A percentile compares a stretch with the other conserved stretches of the same genome.
Evolutionary conservation across 164 flowering plant genomes (phyloP).

Genomic region (Akebia trifoliata): DNA sequence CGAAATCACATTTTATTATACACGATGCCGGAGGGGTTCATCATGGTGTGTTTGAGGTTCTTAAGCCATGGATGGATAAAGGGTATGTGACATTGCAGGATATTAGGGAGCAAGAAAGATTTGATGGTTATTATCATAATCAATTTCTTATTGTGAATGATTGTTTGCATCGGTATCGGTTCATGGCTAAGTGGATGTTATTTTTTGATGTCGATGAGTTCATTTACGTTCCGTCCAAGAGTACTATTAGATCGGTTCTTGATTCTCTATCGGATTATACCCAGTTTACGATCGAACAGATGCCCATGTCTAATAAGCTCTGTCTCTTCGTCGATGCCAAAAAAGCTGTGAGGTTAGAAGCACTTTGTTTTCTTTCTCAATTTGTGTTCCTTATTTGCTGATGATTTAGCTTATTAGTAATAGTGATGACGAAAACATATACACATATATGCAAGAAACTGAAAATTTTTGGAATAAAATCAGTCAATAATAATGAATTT

Average conservation of each 20-base stretch:
- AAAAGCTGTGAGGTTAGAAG: constrained; percentile 54
- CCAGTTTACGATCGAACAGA: constrained; percentile 87
- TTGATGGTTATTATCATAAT: constrained; percentile 93
- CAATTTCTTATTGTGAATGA: constrained; percentile 93
- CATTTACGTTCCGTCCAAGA: constrained; percentile 60
- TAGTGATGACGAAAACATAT: too few species aligned
- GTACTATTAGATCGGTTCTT: constrained; percentile 46
- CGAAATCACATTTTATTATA: constrained; percentile 69
- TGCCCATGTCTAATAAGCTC: constrained; percentile 75
- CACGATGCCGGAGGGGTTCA: constrained; percentile 95
- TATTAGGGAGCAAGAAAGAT: constrained; percentile 71
- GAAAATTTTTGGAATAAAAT: too few species aligned
- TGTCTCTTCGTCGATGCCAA: constrained; percentile 50
- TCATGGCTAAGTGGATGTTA: constrained; percentile 84
- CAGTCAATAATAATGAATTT: too few species aligned
- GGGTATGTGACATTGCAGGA: constrained; percentile 91
- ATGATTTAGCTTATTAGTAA: neutral
- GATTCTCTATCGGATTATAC: constrained; percentile 44
- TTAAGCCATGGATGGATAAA: constrained; percentile 88
- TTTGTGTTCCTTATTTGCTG: neutral
- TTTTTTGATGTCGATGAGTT: constrained; percentile 95
- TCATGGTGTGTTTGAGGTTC: constrained; percentile 63
- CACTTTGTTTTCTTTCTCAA: neutral
- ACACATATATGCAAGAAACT: too few species aligned
- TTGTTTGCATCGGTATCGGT: constrained; percentile 75